Evolutionary conservation across 768 basidiomycete genomes (phyloP), one percentile per base, ranked within the genome.

Genomic region (Russula emetica): DNA sequence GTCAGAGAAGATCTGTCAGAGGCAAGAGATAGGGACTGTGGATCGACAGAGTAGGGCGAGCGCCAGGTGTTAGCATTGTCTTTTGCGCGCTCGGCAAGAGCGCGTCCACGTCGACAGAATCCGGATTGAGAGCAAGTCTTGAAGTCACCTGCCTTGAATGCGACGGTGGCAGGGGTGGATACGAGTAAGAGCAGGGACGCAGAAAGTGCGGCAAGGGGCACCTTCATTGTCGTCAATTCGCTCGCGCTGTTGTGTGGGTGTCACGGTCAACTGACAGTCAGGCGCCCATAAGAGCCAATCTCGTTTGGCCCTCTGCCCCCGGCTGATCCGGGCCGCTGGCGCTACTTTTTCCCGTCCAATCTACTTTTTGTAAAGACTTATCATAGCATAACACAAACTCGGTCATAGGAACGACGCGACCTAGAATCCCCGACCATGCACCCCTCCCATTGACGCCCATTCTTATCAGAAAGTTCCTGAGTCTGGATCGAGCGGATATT

Each of bases 81-180:
- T 45, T 78, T 78, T 5, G 92, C 89, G 53, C 92, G 85, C 10
- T 82, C 78, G 62, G 93, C 83, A 51, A 99, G 83, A 0, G 88
- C 90, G 53, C 96, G 86, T 57, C 94, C 93, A 51, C 88, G 77
- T n/a, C 92, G 84, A 78, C 97, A 98, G 76, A 99, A 98, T 22
- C 91, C 94, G 0, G 93, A 84, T 75, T 98, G 92, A n/a, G 82
- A 80, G 72, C 97, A 98, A 62, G 85, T 92, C 76, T 97, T 98
- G 82, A 95, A 99, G 75, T 98, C 93, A 63, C 88, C 82, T 22
- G 80, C 77, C 77, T 91, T 91, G 76, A 91, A 84, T 40, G 87
- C 84, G 32, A 81, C 69, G 7, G 79, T 72, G 20, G 72, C 63
- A 18, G 75, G 74, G 5, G 75, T 67, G 40, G 64, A 67, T 30